A percentile compares a stretch with the other conserved stretches of the same genome.
Conservation (phyloP, 495 filamentous ascomycete species). For the Xylaria flabelliformis region DNA sequence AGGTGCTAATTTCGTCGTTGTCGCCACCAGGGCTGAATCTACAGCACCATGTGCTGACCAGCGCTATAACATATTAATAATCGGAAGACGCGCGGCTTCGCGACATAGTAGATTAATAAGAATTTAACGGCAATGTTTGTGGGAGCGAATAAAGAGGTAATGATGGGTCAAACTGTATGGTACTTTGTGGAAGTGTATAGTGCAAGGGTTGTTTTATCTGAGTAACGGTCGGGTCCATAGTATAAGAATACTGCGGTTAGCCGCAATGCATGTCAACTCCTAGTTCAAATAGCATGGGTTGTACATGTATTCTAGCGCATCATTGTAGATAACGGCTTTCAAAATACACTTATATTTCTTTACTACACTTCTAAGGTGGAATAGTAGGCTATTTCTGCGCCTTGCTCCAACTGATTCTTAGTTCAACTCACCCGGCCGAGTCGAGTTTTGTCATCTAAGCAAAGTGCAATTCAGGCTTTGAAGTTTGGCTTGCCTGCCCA, state of each 20-base stretch:
- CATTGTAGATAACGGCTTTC: not conserved
- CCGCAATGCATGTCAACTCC: not conserved
- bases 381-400: not conserved
- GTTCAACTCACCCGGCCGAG: not conserved
- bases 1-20: not conserved
- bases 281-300: not conserved
- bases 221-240: not conserved
- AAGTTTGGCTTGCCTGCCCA: not conserved
- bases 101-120: not conserved
- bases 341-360: not conserved
- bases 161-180: not conserved
- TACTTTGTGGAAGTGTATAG: not conserved
- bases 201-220: not conserved
- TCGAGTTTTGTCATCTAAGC: not conserved
- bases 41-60: slow-evolving; percentile 1
- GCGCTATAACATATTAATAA: not conserved
- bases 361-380: not conserved
- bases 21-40: slow-evolving; percentile 19
- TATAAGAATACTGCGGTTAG: not conserved
- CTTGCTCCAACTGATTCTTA: not conserved
- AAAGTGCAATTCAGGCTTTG: not conserved
- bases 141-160: not conserved
- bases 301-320: not conserved
- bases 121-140: not conserved
- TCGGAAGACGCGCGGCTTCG: slow-evolving; percentile 5